Percentiles rank a stretch among this genome's conserved stretches.
phyloP scores from a whole-genome alignment of 108 stramenopile species.

The Cyclotella cryptica region DNA sequence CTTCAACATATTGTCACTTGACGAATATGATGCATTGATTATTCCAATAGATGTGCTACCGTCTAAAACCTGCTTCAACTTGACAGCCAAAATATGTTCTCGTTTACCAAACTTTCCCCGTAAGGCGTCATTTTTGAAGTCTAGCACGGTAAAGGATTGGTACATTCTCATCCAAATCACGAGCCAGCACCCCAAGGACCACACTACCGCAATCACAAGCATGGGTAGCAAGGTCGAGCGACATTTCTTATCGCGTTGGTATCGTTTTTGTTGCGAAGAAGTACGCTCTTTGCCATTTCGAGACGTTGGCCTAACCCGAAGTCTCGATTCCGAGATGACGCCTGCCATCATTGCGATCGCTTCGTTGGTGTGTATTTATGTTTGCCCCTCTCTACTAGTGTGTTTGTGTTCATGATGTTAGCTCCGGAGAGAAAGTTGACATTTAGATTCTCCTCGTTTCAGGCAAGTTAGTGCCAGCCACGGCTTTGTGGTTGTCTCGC shows the following conservation, averaged over 20 bases:
- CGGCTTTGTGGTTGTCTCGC: too few relatives aligned
- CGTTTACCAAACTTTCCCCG: background rate
- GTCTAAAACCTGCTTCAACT: conserved; percentile 14
- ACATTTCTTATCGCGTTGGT: background rate
- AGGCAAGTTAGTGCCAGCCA: too few relatives aligned
- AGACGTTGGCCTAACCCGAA: too few relatives aligned
- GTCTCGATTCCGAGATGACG: too few relatives aligned
- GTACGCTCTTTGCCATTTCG: too few relatives aligned
- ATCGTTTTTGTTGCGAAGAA: too few relatives aligned
- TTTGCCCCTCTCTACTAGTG: too few relatives aligned
- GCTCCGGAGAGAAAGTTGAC: too few relatives aligned
- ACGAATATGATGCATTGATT: background rate
- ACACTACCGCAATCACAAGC: conserved; percentile 12
- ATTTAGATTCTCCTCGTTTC: too few relatives aligned
- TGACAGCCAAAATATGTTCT: conserved; percentile 15
- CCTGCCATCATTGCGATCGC: too few relatives aligned
- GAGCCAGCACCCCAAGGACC: conserved; percentile 24
- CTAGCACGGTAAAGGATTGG: conserved; percentile 10
- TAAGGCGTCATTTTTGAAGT: background rate
- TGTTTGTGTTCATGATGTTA: too few relatives aligned
- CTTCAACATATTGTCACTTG: background rate
- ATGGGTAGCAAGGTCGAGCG: background rate
- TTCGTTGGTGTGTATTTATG: too few relatives aligned
- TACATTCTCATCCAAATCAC: conserved; percentile 13
- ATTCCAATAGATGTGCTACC: background rate